Evolutionary conservation across 164 flowering plant species (phyloP), one percentile per base, ranked within the genome.

Genomic region (Paratinospora sagittata): DNA sequence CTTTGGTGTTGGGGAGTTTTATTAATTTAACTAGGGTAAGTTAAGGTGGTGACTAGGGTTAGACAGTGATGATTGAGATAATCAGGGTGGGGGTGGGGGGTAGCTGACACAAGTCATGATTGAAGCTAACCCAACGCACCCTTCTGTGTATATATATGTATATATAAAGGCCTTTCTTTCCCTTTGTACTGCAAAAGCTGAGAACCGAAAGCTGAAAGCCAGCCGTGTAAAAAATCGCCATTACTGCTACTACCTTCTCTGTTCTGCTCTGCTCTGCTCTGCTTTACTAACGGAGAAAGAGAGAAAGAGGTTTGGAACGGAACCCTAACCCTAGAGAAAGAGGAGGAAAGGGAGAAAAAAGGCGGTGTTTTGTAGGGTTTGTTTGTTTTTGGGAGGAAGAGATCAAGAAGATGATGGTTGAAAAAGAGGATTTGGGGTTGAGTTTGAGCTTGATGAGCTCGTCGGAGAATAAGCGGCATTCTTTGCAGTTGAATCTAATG

Each of bases 401-500:
- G 65, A n/a, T n/a, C n/a, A 62, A 2, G 64, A 55, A 71, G 30
- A 84, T 82, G 88, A 80, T 81, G 81, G 80, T 81, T 67, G 90
- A 72, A 24, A 89, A 81, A 57, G 92, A 89, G 61, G 93, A 89
- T 78, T 76, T 93, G 71, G 92, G 95, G 27, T 74, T 93, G 83
- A 87, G 89, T 63, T 77, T 91, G 66, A 85, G 92, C 70, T 72
- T 89, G 72, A 84, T 79, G n/a, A 19, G 37, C 8, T 10, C 43
- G 34, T 57, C 76, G 12, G 77, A 78, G 27, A 80, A 8, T 36
- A 49, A 74, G 19, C 80, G 63, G 8, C 71, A 74, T 26, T 47
- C 82, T 37, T 67, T 82, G 14, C 86, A 83, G 75, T 68, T 85
- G 65, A 88, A 86, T 80, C 87, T 85, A 21, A 77, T 80, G 85